Evolutionary conservation across 441 rosid genomes (phyloP).

Genomic region (Melastoma candidum): DNA sequence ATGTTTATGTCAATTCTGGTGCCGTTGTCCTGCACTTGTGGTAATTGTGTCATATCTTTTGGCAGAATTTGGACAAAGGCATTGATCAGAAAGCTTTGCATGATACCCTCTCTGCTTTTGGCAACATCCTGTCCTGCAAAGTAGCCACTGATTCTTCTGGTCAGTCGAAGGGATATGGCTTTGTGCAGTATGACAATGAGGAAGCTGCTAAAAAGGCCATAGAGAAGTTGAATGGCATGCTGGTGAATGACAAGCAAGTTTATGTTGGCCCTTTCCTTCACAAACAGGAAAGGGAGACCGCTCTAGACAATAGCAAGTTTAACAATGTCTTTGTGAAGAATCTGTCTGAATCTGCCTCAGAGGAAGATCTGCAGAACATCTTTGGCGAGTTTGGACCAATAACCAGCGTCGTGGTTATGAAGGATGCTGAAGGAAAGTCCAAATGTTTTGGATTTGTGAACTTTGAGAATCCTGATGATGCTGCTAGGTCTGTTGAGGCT

Average conservation of each 20-base stretch:
- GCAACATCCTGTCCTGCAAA: slow-evolving; percentile 57
- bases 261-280: slow-evolving; percentile 63
- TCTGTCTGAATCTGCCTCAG: slow-evolving; percentile 39
- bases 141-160: slow-evolving; percentile 46
- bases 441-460: slow-evolving; percentile 71
- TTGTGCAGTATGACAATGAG: slow-evolving; percentile 52
- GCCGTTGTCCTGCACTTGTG: too few relatives aligned
- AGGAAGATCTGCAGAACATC: slow-evolving; percentile 44
- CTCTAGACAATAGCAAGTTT: slow-evolving; percentile 34
- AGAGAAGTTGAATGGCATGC: slow-evolving; percentile 59
- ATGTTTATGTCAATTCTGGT: too few relatives aligned
- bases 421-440: slow-evolving; percentile 61
- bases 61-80: slow-evolving; percentile 54
- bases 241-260: slow-evolving; percentile 66
- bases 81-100: slow-evolving; percentile 63
- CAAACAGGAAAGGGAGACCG: slow-evolving; percentile 49
- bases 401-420: slow-evolving; percentile 58
- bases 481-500: slow-evolving; percentile 54
- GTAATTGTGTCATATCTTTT: background rate
- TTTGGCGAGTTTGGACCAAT: slow-evolving; percentile 53
- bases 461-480: slow-evolving; percentile 48
- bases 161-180: slow-evolving; percentile 65
- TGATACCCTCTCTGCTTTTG: slow-evolving; percentile 57
- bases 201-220: slow-evolving; percentile 58
- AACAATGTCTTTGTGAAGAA: slow-evolving; percentile 59